A percentile compares a stretch with the other conserved stretches of the same genome.
Conservation (phyloP, 225 moss, liverwort and hornwort species). For the Climacium dendroides region DNA sequence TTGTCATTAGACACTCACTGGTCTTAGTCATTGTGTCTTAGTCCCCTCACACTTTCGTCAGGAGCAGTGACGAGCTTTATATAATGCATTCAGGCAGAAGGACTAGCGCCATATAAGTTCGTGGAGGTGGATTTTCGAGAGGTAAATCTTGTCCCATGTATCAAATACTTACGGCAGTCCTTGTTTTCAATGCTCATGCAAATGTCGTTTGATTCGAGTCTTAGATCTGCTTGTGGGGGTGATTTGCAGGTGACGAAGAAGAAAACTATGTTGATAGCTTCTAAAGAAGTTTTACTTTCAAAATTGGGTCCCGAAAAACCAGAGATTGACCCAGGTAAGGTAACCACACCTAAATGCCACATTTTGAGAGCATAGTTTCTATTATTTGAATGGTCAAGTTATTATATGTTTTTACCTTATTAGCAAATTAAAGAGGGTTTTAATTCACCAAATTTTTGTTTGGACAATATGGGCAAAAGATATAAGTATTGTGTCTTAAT, state of each 20-base stretch:
- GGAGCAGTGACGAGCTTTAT: background rate
- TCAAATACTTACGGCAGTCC: background rate
- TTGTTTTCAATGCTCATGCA: background rate
- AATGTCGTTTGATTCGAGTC: background rate
- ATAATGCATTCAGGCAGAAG: constrained; percentile 57
- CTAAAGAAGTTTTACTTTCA: constrained; percentile 51
- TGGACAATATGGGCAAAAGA: background rate
- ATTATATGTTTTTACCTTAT: background rate
- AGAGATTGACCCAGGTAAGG: constrained; percentile 50
- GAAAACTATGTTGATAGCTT: constrained; percentile 53
- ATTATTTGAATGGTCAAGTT: background rate
- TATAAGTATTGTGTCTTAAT: background rate
- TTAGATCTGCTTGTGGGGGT: background rate
- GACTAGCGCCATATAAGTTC: constrained; percentile 47
- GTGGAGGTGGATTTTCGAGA: constrained; percentile 87
- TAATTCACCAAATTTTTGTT: background rate
- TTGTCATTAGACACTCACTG: background rate
- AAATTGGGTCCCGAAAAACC: constrained; percentile 40
- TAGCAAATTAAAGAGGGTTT: background rate
- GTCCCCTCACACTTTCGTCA: background rate
- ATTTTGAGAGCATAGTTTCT: background rate
- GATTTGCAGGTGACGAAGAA: constrained; percentile 67
- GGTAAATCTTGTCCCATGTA: constrained; percentile 19
- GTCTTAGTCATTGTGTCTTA: background rate
- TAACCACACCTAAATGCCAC: background rate